Conservation (phyloP, 1,139 yeast genomes). For the Pichia terricola region DNA sequence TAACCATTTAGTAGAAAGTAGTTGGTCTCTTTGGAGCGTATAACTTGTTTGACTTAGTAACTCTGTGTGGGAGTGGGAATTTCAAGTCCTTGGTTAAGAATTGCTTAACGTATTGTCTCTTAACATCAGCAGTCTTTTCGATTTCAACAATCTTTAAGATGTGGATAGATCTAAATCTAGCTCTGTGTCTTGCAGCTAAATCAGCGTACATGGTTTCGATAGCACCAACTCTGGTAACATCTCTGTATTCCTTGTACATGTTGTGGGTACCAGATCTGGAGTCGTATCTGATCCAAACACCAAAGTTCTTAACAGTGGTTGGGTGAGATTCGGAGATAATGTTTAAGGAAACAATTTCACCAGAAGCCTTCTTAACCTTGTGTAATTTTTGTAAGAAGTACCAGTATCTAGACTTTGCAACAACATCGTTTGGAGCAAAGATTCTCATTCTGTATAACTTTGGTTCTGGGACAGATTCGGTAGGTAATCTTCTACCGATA, state of each 20-base stretch:
- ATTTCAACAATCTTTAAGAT: slow-evolving; percentile 97
- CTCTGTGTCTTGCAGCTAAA: slow-evolving; percentile 99
- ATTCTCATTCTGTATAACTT: slow-evolving; percentile 99
- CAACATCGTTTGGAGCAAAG: slow-evolving; percentile 98
- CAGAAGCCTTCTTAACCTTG: slow-evolving; percentile 99
- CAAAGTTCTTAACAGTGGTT: slow-evolving; percentile 99
- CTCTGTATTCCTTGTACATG: slow-evolving; percentile 99
- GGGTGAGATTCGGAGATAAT: slow-evolving; percentile 91
- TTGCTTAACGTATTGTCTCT: slow-evolving; percentile 99
- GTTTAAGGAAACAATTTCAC: slow-evolving; percentile 95
- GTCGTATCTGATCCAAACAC: slow-evolving; percentile 99
- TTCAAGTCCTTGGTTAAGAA: slow-evolving; percentile 91
- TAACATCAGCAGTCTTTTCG: slow-evolving; percentile 94
- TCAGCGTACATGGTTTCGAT: slow-evolving; percentile 98
- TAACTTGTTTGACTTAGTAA: slow-evolving; percentile 80
- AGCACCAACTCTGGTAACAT: slow-evolving; percentile 97
- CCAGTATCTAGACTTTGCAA: slow-evolving; percentile 99
- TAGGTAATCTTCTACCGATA: slow-evolving; percentile 99
- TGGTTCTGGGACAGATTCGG: slow-evolving; percentile 98
- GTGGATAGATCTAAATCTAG: slow-evolving; percentile 99
- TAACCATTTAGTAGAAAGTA: slow-evolving; percentile 70
- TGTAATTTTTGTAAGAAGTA: slow-evolving; percentile 98
- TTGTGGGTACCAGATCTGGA: slow-evolving; percentile 99
- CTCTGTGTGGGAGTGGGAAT: slow-evolving; percentile 99
- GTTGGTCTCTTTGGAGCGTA: slow-evolving; percentile 92